Conservation (phyloP, 306 rosid species). For the Prinsepia uniflora region DNA sequence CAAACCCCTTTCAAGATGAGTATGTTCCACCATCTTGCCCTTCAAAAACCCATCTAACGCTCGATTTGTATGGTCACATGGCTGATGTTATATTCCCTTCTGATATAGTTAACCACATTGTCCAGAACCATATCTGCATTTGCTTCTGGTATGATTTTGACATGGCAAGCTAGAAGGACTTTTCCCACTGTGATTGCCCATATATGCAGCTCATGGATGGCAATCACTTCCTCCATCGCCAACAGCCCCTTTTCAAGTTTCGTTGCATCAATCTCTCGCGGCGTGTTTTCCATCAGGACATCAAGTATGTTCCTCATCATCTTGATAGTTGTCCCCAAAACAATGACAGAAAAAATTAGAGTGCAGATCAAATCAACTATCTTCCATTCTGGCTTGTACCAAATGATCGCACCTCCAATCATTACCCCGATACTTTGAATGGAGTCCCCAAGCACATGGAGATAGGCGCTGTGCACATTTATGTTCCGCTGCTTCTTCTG, state of each 20-base stretch:
- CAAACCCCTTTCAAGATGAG: conserved; percentile 9
- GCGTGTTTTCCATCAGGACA: conserved; percentile 78
- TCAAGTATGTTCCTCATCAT: conserved; percentile 70
- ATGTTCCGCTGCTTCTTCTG: conserved; percentile 51
- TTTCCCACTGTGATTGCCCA: conserved; percentile 84
- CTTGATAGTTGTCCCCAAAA: conserved; percentile 60
- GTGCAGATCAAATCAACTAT: conserved; percentile 71
- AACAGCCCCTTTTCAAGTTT: conserved; percentile 53
- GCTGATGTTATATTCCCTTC: conserved; percentile 67
- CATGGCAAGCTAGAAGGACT: conserved; percentile 71
- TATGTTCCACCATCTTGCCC: conserved; percentile 13
- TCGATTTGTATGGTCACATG: conserved; percentile 78
- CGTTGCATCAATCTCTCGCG: conserved; percentile 70
- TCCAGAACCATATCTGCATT: conserved; percentile 65
- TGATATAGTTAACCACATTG: conserved; percentile 58
- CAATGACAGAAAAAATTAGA: conserved; percentile 55
- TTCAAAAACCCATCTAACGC: conserved; percentile 34
- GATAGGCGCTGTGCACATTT: conserved; percentile 74
- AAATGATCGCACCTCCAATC: conserved; percentile 76
- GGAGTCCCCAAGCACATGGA: conserved; percentile 76
- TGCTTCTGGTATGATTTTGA: conserved; percentile 71
- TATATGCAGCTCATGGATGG: conserved; percentile 74
- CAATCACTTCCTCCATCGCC: conserved; percentile 72
- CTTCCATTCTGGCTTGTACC: conserved; percentile 64
- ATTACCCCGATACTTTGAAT: conserved; percentile 72